phyloP scores from a whole-genome alignment of 2,329 filamentous ascomycete species.

The Lecanicillium sp. region DNA sequence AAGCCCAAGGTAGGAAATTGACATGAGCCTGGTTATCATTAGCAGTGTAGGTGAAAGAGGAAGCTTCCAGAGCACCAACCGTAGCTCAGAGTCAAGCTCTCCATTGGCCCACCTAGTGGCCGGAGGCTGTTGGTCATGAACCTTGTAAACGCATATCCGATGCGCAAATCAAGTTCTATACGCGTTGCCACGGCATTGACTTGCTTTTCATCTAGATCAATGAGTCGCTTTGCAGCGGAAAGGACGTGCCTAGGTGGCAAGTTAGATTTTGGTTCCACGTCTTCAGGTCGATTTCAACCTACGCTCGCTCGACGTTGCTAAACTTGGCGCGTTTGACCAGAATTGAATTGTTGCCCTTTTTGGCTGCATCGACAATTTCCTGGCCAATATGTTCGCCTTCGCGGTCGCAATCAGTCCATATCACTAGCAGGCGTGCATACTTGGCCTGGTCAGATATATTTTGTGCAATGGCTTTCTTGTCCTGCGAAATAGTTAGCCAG shows the following conservation, averaged over 20 bases:
- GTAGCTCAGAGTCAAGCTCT: slow-evolving; percentile 67
- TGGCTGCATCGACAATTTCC: slow-evolving; percentile 78
- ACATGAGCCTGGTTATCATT: slow-evolving; percentile 54
- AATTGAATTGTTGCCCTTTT: slow-evolving; percentile 62
- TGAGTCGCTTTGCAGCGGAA: slow-evolving; percentile 67
- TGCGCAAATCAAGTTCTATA: slow-evolving; percentile 86
- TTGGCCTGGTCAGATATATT: slow-evolving; percentile 79
- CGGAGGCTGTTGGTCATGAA: slow-evolving; percentile 77
- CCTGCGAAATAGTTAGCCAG: slow-evolving; percentile 33
- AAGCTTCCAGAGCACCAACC: slow-evolving; percentile 38
- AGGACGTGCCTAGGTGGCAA: slow-evolving; percentile 66
- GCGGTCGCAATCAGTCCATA: slow-evolving; percentile 98
- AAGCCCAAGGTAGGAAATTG: slow-evolving; percentile 97
- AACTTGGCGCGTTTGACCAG: slow-evolving; percentile 82
- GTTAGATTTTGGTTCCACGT: slow-evolving; percentile 3
- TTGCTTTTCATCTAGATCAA: slow-evolving; percentile 74
- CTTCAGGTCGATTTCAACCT: slow-evolving; percentile 21
- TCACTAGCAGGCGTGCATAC: slow-evolving; percentile 68
- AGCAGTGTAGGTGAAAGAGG: neutral
- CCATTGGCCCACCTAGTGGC: slow-evolving; percentile 57
- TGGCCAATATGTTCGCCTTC: slow-evolving; percentile 95
- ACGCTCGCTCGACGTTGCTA: slow-evolving; percentile 92
- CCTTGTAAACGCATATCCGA: slow-evolving; percentile 86
- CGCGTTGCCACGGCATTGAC: slow-evolving; percentile 80
- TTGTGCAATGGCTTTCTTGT: slow-evolving; percentile 70